Evolutionary conservation across 2,329 filamentous ascomycete genomes (phyloP), one percentile per base, ranked within the genome.

Genomic region (Lasiodiplodia gonubiensis): DNA sequence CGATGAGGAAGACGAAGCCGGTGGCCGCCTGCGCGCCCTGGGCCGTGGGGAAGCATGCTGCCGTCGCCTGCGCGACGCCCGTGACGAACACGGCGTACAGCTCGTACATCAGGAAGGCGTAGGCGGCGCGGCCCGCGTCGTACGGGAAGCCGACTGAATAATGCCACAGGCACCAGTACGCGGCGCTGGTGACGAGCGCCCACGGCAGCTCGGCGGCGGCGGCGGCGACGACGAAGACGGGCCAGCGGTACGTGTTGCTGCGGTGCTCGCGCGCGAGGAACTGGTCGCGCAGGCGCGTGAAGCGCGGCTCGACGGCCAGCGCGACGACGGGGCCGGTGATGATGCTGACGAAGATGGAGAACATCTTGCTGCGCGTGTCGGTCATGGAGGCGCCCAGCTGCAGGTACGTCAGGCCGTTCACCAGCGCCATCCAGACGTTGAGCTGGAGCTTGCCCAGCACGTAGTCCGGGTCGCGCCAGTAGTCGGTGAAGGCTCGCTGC

Each of bases 121-220:
- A 84, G 0, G 81, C 89, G 10, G 91, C 90, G 30, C 92, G 89
- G 73, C 92, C 87, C 2, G 84, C 77, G 0, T 88, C 84, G 70
- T 87, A 82, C 69, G 90, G 87, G 14, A 93, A 84, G 1, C 91
- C 91, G 57, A 94, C 85, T 0, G 92, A 91, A 75, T 92, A 96
- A 81, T 96, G 96, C 86, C 90, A 94, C 74, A 83, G 87, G 71
- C 92, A 83, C 80, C 84, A 95, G 80, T 92, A 88, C 68, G 94
- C 80, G 12, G 89, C 83, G 1, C 87, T 86, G 82, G 90, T 88
- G 25, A 94, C 76, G 0, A 88, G 84, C 73, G 94, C 91, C 87
- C 90, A 96, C 0, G 92, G 90, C 2, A 96, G 80, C 76, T 96
- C 93, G 64, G 93, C 91, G 35, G 93, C 79, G 69, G 96, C 90